These are phyloP conservation scores for Claviceps arundinis DNA, from an alignment of 2,329 filamentous ascomycete genomes.

Conservation along the genomic window DNA sequence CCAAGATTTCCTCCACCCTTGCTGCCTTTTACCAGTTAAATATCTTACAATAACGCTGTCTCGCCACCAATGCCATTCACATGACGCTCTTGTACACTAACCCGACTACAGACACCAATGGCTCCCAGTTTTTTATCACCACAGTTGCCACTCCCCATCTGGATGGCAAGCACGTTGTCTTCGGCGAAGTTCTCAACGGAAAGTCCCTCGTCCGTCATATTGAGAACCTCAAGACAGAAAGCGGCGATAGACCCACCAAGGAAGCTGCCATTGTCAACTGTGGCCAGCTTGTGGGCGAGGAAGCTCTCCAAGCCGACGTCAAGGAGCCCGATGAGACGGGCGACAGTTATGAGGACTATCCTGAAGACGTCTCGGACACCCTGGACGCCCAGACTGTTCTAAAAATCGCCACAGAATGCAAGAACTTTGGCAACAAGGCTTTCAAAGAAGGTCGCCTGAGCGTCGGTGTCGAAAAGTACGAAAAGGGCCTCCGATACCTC, in stretches of 20 bases:
- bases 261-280: constrained; percentile 71
- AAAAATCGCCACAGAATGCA: constrained; percentile 72
- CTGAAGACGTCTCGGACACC: constrained; percentile 60
- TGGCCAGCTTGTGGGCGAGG: constrained; percentile 66
- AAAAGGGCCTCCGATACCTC: constrained; percentile 82
- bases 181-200: constrained; percentile 83
- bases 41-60: too few species aligned
- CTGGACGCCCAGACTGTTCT: constrained; percentile 56
- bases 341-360: constrained; percentile 90
- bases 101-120: constrained; percentile 59
- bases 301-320: constrained; percentile 50
- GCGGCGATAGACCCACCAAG: constrained; percentile 62
- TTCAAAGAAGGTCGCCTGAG: constrained; percentile 68
- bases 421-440: constrained; percentile 82
- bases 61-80: too few species aligned
- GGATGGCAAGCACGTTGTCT: constrained; percentile 94
- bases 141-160: constrained; percentile 91
- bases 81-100: not conserved
- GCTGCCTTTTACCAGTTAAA: not conserved
- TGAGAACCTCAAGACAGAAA: constrained; percentile 66
- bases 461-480: constrained; percentile 77
- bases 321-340: constrained; percentile 68
- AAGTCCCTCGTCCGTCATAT: constrained; percentile 85
- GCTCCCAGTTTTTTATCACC: constrained; percentile 96
- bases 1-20: too few species aligned